Evolutionary conservation across 768 basidiomycete genomes (phyloP).

Genomic region (Ramaria sp.): DNA sequence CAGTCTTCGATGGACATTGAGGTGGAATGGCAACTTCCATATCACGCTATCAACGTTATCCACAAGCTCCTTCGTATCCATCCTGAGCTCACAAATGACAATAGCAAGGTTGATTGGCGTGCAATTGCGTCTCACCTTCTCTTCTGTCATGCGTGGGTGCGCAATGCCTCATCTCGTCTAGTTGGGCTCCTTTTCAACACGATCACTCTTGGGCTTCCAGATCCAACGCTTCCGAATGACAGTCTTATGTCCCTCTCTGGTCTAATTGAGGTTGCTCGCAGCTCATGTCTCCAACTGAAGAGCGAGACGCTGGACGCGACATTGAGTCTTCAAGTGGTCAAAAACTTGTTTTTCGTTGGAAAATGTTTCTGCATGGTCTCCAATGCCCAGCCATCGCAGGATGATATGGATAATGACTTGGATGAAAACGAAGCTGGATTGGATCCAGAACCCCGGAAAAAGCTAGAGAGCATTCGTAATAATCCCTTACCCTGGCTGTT

Average conservation of each 20-base stretch:
- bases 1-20: slow-evolving; percentile 38
- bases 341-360: slow-evolving; percentile 88
- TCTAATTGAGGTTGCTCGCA: slow-evolving; percentile 64
- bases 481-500: slow-evolving; percentile 86
- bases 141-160: slow-evolving; percentile 94
- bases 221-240: slow-evolving; percentile 16
- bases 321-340: slow-evolving; percentile 76
- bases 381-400: slow-evolving; percentile 8
- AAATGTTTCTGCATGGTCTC: slow-evolving; percentile 57
- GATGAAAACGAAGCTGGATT: slow-evolving; percentile 21
- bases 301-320: slow-evolving; percentile 66
- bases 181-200: slow-evolving; percentile 56
- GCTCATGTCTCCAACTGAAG: slow-evolving; percentile 67
- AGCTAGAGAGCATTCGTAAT: slow-evolving; percentile 10
- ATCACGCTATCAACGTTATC: slow-evolving; percentile 63
- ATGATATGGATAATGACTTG: slow-evolving; percentile 15
- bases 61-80: slow-evolving; percentile 44
- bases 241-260: slow-evolving; percentile 42
- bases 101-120: slow-evolving; percentile 44
- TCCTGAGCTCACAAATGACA: slow-evolving; percentile 19
- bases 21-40: slow-evolving; percentile 71
- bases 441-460: slow-evolving; percentile 19
- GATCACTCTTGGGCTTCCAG: slow-evolving; percentile 33
- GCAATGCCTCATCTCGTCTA: slow-evolving; percentile 66
- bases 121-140: slow-evolving; percentile 54